Evolutionary conservation across 208 protist species (phyloP), one percentile per base, ranked within the genome.

Genomic region (Trypanosoma melophagium): DNA sequence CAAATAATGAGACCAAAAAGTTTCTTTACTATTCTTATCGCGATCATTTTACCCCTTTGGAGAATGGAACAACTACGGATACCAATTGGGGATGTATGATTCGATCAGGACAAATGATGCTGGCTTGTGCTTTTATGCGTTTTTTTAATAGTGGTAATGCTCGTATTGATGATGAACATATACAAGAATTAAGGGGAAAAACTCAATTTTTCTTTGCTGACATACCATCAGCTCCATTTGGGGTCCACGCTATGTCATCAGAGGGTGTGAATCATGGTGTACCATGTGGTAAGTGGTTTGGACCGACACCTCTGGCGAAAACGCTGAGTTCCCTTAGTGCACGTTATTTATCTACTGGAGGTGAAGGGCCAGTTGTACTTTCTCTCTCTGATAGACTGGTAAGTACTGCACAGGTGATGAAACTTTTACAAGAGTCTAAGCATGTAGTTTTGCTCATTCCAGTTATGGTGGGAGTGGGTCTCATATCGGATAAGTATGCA

Each of bases 11-110:
- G 25, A 65, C 70, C 12, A 40, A 69, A 14, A 74, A 74, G 35
- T 53, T 96, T 21, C 73, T 92, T 4, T 96, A 86, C 66, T 94
- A 93, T 63, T 90, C 80, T n/a, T 94, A 96, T 69, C 81, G 91
- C 45, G 85, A 86, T 55, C 74, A 77, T 50, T 91, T 94, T 65
- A 49, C 63, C 17, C 69, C 64, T 8, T 65, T 94, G 50, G 74
- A 74, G 4, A 86, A 90, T 41, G 86, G 84, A 9, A 68, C 63
- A n/a, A 90, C 79, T 3, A 86, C 81, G 5, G 95, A 98, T 77
- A 54, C 80, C 4, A 70, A 71, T 14, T 98, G 95, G 93, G 95
- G 95, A 0, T 98, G 95, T 63, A 85, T 97, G 60, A 70, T 97
- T 40, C 89, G 95, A 41, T 86, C 89, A 12, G 89, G 83, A 0